Evolutionary conservation across 805 yeast species (phyloP).

Genomic region (Jamesozyma rosinii): DNA sequence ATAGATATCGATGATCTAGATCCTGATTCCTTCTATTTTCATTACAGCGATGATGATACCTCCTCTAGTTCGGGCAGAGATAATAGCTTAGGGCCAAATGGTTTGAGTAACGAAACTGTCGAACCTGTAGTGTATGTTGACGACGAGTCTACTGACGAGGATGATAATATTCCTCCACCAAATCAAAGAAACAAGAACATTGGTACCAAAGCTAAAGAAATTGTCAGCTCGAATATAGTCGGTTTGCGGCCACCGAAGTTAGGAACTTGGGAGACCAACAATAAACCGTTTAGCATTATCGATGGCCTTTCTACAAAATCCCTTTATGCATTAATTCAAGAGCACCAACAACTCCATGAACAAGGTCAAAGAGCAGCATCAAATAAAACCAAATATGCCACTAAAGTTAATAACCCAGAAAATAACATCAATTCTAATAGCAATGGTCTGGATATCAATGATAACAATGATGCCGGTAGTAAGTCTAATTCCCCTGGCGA

Average conservation of each 20-base stretch:
- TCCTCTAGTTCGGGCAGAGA: slow-evolving; percentile 31
- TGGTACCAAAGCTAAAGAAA: slow-evolving; percentile 83
- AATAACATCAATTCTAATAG: neutral
- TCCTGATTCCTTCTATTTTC: slow-evolving; percentile 31
- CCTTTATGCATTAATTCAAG: slow-evolving; percentile 43
- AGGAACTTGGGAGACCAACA: slow-evolving; percentile 84
- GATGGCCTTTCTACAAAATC: slow-evolving; percentile 91
- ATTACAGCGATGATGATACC: slow-evolving; percentile 41
- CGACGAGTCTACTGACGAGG: slow-evolving; percentile 93
- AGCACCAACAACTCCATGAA: slow-evolving; percentile 23
- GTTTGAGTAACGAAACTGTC: slow-evolving; percentile 23
- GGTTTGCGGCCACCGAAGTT: slow-evolving; percentile 84
- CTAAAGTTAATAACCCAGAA: neutral
- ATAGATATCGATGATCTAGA: slow-evolving; percentile 33
- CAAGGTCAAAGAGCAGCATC: slow-evolving; percentile 20
- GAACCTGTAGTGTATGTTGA: slow-evolving; percentile 39
- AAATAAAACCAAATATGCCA: slow-evolving; percentile 8
- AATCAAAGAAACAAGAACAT: slow-evolving; percentile 43
- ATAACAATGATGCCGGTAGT: neutral
- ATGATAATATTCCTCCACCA: slow-evolving; percentile 68
- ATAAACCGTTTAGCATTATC: slow-evolving; percentile 84
- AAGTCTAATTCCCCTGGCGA: slow-evolving; percentile 7
- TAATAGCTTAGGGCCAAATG: slow-evolving; percentile 7
- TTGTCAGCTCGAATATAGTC: slow-evolving; percentile 75
- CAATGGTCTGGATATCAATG: slow-evolving; percentile 7